Conservation (phyloP, 306 rosid genomes). For the Trifolium subterraneum region DNA sequence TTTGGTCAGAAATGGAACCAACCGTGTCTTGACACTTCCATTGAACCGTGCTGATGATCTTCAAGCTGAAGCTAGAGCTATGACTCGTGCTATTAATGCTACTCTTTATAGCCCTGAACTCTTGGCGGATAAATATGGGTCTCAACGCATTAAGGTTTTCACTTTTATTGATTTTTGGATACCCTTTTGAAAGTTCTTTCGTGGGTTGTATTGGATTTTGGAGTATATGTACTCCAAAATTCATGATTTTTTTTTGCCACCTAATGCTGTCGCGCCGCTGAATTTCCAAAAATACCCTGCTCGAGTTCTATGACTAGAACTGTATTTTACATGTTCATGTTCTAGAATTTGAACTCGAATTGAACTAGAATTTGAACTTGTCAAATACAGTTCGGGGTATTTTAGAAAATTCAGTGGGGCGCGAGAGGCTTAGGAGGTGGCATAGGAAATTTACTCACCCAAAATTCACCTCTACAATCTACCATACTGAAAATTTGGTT, state of each 20-base stretch:
- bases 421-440: too few species aligned
- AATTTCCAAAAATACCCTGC: too few species aligned
- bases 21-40: constrained; percentile 40
- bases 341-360: too few species aligned
- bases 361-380: too few species aligned
- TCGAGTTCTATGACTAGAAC: too few species aligned
- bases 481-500: too few species aligned
- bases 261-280: too few species aligned
- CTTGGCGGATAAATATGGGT: constrained; percentile 58
- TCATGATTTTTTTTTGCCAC: background rate
- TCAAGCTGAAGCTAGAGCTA: constrained; percentile 79
- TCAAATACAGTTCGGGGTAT: too few species aligned
- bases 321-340: too few species aligned
- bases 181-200: background rate
- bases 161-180: background rate
- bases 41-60: constrained; percentile 64
- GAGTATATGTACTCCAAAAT: background rate
- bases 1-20: constrained; percentile 40
- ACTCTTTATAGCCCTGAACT: constrained; percentile 70
- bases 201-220: background rate
- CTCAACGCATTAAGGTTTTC: constrained; percentile 63
- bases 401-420: too few species aligned
- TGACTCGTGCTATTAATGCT: constrained; percentile 70
- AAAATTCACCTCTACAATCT: background rate
- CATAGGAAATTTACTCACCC: too few species aligned